Base-by-base conservation (phyloP, 345 rosid genomes). In the Melaleuca quinquenervia region DNA sequence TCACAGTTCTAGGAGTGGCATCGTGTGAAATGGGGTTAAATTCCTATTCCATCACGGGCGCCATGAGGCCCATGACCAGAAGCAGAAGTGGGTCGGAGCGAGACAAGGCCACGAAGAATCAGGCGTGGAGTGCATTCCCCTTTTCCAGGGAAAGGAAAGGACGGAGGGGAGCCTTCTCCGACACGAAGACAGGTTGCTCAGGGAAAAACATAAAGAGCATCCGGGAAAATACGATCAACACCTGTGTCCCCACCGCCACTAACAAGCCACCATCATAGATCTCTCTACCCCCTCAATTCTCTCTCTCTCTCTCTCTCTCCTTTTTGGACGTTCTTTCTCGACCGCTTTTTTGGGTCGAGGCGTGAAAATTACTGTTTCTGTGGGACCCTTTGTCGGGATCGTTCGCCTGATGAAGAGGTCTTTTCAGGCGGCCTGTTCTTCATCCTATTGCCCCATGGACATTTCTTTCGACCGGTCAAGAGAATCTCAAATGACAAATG, bases 31-130 rank as follows among this genome's bases (percentile, higher is more conserved):
- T 62, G 76, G 87, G 84, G 41, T 11, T 58, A n/a, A 44, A 48
- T 45, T 74, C 64, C 82, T 50, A 36, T 78, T 60, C 86, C 78
- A 82, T 36, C 41, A 75, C 75, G 53, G 56, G 87, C 85, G 86
- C 86, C 78, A 87, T 83, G 89, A 88, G 87, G 85, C 86, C 86
- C 78, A 87, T 83, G 89, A 88, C 88, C 53, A 7, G 18, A 49
- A 82, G 78, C 41, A 84, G 29, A 84, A 83, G 24, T 32, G 36
- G 82, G 88, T 87, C 91, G 88, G 60, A 88, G 90, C 89, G 88
- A 82, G 94, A 94, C 99, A 95, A 82, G 64, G 92, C 84, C 90
- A 87, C 94, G 94, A 91, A 87, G 91, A 95, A 90, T 88, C 89
- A 90, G 94, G 96, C 93, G 91, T 86, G 92, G 84, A 84, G 82